These are phyloP conservation scores for Dactylellina haptotyla DNA, from an alignment of 2,329 filamentous ascomycete species.

Conservation along the genomic window DNA sequence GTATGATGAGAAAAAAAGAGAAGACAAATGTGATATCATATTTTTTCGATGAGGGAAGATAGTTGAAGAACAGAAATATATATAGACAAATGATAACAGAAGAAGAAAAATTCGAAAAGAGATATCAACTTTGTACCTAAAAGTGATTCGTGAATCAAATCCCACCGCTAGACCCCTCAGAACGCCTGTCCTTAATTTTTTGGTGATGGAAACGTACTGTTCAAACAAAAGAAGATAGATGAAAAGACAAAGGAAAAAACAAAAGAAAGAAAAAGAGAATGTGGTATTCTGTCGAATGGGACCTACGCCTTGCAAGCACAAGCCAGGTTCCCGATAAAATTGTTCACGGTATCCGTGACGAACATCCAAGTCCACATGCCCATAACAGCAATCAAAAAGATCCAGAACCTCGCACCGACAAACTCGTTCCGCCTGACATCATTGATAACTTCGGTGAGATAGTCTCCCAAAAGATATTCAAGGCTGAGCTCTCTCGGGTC, in stretches of 20 bases:
- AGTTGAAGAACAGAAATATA: background rate
- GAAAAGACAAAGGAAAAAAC: background rate
- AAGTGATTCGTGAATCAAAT: background rate
- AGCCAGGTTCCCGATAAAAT: constrained; percentile 32
- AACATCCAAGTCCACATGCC: constrained; percentile 54
- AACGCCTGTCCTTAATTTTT: background rate
- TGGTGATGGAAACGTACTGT: background rate
- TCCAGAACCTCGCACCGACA: constrained; percentile 48
- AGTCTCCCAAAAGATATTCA: constrained; percentile 49
- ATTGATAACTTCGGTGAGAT: constrained; percentile 51
- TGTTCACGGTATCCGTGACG: constrained; percentile 42
- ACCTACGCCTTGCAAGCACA: constrained; percentile 25
- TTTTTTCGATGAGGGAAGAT: background rate
- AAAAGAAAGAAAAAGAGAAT: background rate
- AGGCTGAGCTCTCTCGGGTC: constrained; percentile 38
- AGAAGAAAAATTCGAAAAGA: background rate
- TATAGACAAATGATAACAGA: background rate
- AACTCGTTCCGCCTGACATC: constrained; percentile 50
- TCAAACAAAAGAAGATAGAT: background rate
- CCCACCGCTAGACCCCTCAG: background rate
- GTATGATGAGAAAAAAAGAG: too few species aligned
- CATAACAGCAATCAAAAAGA: constrained; percentile 47
- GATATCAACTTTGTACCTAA: too few species aligned
- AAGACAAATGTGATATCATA: background rate
- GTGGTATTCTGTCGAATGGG: background rate